Base-by-base conservation (phyloP, 2,329 filamentous ascomycete species). In the Lachnellula cervina region DNA sequence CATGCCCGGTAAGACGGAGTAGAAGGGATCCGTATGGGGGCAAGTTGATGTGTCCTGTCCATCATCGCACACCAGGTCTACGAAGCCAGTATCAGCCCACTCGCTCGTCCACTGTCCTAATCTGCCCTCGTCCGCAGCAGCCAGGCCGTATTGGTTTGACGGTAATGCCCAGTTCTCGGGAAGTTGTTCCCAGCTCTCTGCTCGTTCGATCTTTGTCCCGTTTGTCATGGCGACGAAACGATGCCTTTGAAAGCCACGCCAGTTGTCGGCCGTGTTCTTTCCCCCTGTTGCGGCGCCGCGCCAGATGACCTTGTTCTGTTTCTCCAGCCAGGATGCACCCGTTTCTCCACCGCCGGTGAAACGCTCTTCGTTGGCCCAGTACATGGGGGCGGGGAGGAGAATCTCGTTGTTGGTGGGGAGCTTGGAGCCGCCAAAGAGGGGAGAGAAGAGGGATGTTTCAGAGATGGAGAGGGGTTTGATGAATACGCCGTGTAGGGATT, bases 281-380 rank as follows among this genome's bases (percentile, higher is more conserved):
- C 83, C 84, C 2, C 83, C 84, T 3, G 82, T 83, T 3, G 81
- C 82, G 5, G 81, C 79, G 46, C 84, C 84, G 14, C 84, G 80
- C 84, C 85, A 88, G 44, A 85, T 71, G 21, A 83, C 70, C 4
- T 73, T 73, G 49, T 78, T 72, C 25, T 71, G 71, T 70, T 88
- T 88, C 28, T 75, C 65, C 1, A 72, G 66, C 84, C 85, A 87
- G 4, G 73, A 67, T 4, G 77, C 72, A 43, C 84, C 83, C 51
- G 80, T 78, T 11, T 71, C 69, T 14, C 74, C 69, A 51, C 79
- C 77, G 48, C 82, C 82, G 2, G 77, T 78, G 67, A 86, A 86
- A 42, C 80, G 76, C 9, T 76, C 73, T 62, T 85, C 79, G 5
- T 77, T 70, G 67, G 77, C 76, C 59, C 83, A 78, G 65, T 88